phyloP scores from a whole-genome alignment of 148 eudicot species.

The Rhododendron vialii region DNA sequence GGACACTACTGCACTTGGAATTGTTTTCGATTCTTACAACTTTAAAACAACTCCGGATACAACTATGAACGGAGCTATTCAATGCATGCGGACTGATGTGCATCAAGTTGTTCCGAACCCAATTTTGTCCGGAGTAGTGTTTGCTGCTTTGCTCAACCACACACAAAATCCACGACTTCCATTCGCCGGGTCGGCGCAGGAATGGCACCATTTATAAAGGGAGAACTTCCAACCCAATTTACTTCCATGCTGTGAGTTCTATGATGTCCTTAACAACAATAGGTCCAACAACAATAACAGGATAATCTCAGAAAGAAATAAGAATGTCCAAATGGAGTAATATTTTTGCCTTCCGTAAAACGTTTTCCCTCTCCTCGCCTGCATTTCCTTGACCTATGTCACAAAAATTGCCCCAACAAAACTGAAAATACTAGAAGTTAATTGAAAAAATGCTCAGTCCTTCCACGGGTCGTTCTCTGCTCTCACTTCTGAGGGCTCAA shows the following conservation, averaged over 20 bases:
- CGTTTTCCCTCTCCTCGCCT: neutral
- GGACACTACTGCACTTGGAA: too few relatives aligned
- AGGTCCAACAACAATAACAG: neutral
- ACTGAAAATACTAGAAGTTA: neutral
- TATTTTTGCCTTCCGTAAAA: neutral
- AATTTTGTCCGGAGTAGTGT: too few relatives aligned
- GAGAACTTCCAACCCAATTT: neutral
- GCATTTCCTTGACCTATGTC: neutral
- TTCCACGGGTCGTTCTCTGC: slow-evolving; percentile 70
- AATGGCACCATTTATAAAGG: neutral
- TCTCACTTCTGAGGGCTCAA: slow-evolving; percentile 95
- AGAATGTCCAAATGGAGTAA: neutral
- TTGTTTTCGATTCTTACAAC: too few relatives aligned
- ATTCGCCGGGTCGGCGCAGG: neutral
- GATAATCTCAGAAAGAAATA: neutral
- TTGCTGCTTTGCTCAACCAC: neutral
- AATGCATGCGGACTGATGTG: too few relatives aligned
- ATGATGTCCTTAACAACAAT: neutral
- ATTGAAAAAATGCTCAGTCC: neutral
- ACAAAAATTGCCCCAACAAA: neutral
- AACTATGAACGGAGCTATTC: neutral
- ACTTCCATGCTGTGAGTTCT: neutral
- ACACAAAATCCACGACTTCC: neutral
- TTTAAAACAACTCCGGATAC: too few relatives aligned
- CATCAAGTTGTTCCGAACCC: too few relatives aligned